Percentiles rank a stretch among this genome's conserved stretches.
These are phyloP conservation scores for Fusarium nematophilum DNA, from an alignment of 2,329 filamentous ascomycete species.

Conservation along the genomic window DNA sequence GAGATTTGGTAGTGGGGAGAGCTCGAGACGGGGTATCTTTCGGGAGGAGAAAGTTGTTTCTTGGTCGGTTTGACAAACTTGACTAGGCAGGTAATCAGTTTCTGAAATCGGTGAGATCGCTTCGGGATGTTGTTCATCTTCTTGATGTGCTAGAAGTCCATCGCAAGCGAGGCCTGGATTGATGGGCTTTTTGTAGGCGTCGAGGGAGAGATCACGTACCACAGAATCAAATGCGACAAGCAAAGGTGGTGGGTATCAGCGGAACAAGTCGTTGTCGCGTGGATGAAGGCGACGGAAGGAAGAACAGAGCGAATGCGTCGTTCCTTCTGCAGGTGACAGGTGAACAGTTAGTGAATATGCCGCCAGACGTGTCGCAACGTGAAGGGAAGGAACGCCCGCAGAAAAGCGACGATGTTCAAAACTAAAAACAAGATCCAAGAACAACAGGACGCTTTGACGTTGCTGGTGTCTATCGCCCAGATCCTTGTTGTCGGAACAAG, in stretches of 20 bases:
- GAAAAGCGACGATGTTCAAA: conserved; percentile 23
- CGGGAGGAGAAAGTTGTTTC: conserved; percentile 23
- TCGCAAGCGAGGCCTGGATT: conserved; percentile 2
- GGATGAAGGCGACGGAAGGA: conserved; percentile 21
- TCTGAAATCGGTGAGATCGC: conserved; percentile 42
- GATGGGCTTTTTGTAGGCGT: neutral
- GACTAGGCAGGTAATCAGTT: conserved; percentile 48
- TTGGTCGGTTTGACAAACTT: conserved; percentile 37
- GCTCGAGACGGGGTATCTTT: conserved; percentile 39
- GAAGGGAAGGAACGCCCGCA: conserved; percentile 31
- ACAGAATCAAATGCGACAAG: conserved; percentile 16
- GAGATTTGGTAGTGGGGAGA: conserved; percentile 30
- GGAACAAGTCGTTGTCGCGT: conserved; percentile 33
- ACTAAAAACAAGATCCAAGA: conserved; percentile 17
- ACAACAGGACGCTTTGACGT: conserved; percentile 3
- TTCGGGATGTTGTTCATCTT: conserved; percentile 42
- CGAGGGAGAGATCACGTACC: conserved; percentile 28
- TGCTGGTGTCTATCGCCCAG: conserved; percentile 24
- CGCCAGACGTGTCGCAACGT: neutral
- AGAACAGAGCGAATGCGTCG: conserved; percentile 41
- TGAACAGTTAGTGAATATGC: conserved; percentile 32
- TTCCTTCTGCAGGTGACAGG: conserved; percentile 39
- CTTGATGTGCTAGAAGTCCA: conserved; percentile 15
- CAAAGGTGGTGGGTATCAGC: conserved; percentile 32
- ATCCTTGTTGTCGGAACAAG: conserved; percentile 41